A percentile compares a stretch with the other conserved stretches of the same genome.
phyloP scores from a whole-genome alignment of 108 stramenopile species.

The Skeletonema grethae region DNA sequence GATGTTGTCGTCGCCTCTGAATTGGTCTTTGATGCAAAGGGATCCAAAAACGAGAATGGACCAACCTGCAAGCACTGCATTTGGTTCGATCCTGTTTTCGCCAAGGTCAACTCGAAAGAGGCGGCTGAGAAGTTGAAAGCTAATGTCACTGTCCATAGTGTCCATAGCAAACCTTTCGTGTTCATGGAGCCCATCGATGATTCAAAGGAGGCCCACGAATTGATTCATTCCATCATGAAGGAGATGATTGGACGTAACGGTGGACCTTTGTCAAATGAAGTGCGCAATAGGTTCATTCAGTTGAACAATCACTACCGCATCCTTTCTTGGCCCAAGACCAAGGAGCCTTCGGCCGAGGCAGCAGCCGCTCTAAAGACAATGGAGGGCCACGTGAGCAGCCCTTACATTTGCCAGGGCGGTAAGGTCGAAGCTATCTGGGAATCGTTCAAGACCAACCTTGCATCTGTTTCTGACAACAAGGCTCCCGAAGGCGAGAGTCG shows the following conservation, averaged over 20 bases:
- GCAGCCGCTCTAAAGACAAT: background rate
- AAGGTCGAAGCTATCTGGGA: background rate
- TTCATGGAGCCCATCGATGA: background rate
- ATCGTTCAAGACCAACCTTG: background rate
- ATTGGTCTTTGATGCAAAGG: background rate
- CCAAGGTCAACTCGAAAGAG: no score
- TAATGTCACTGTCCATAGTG: background rate
- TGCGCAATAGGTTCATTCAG: background rate
- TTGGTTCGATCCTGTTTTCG: background rate
- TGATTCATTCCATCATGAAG: background rate
- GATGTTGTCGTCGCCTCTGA: background rate
- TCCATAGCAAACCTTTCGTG: background rate
- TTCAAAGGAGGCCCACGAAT: background rate
- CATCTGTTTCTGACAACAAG: background rate
- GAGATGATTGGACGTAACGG: background rate
- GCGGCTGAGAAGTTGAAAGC: background rate
- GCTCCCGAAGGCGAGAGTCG: background rate
- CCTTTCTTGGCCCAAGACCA: background rate
- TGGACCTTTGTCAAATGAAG: background rate
- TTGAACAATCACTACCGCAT: background rate
- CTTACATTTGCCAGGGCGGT: background rate
- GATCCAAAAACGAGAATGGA: background rate
- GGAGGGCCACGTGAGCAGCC: background rate
- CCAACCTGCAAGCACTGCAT: background rate
- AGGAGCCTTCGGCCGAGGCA: background rate